A percentile compares a stretch with the other conserved stretches of the same genome.
Evolutionary conservation across 768 basidiomycete genomes (phyloP).

Genomic region (Gymnopilus dilepis): DNA sequence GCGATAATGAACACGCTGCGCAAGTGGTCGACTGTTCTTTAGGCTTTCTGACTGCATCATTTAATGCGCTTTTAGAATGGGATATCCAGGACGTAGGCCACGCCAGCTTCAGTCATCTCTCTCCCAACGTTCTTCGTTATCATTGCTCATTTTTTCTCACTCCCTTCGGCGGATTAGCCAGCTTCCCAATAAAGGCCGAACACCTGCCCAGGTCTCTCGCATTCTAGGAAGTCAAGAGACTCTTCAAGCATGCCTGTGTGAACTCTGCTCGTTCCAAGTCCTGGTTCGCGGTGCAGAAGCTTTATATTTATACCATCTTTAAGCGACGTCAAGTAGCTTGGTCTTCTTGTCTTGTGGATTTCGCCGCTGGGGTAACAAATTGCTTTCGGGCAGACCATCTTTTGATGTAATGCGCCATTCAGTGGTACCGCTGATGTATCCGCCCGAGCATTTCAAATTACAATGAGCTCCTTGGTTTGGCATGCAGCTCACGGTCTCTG

Average conservation of each 20-base stretch:
- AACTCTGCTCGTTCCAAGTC: constrained; percentile 2
- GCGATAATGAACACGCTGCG: not conserved
- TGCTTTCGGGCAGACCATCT: not conserved
- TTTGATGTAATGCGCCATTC: not conserved
- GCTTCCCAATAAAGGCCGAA: constrained; percentile 10
- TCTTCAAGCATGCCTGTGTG: constrained; percentile 9
- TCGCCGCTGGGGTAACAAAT: constrained; percentile 8
- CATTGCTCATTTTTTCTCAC: constrained; percentile 17
- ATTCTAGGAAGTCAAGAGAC: constrained; percentile 8
- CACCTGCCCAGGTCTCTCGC: not conserved
- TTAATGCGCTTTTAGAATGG: constrained; percentile 25
- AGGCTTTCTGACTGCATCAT: constrained; percentile 23
- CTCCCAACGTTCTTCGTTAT: constrained; percentile 12
- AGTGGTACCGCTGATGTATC: not conserved
- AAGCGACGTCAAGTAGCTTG: constrained; percentile 15
- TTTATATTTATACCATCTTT: constrained; percentile 9
- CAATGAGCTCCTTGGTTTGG: not conserved
- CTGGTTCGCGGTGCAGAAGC: constrained; percentile 8
- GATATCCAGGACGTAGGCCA: constrained; percentile 10
- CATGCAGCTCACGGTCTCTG: not conserved
- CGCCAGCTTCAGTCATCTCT: constrained; percentile 5
- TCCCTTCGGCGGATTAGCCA: constrained; percentile 16
- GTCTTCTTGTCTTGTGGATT: not conserved
- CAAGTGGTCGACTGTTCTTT: not conserved
- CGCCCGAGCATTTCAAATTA: not conserved